A percentile compares a stretch with the other conserved stretches of the same genome.
Conservation (phyloP, 495 filamentous ascomycete species). For the Lentithecium fluviatile region DNA sequence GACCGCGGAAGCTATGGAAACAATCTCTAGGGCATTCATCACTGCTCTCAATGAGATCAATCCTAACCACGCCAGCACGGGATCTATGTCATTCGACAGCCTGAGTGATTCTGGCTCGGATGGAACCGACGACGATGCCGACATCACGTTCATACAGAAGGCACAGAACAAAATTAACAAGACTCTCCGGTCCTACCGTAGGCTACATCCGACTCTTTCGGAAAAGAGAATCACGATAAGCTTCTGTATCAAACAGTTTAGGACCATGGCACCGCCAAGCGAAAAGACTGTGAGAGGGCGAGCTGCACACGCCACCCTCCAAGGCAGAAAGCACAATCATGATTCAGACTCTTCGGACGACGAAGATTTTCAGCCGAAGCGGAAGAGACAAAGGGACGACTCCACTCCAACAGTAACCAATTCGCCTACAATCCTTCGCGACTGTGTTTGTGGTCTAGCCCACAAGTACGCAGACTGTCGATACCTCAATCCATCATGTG, state of each 20-base stretch:
- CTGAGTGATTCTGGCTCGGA: not conserved
- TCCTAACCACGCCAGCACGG: not conserved
- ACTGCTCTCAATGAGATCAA: constrained; percentile 8
- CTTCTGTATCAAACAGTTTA: not conserved
- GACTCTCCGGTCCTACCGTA: not conserved
- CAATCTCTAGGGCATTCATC: not conserved
- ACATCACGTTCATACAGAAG: not conserved
- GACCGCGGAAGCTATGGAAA: not conserved
- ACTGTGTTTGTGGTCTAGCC: not conserved
- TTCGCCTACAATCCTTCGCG: not conserved
- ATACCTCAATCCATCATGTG: not conserved
- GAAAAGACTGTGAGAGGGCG: not conserved
- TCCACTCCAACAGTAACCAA: not conserved
- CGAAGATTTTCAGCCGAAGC: not conserved
- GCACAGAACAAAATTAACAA: not conserved
- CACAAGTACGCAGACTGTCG: not conserved
- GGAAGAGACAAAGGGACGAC: not conserved
- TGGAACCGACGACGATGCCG: not conserved
- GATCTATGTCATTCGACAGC: not conserved
- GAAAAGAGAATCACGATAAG: not conserved
- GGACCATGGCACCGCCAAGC: not conserved
- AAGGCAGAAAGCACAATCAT: not conserved
- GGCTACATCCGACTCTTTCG: not conserved
- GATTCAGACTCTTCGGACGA: not conserved
- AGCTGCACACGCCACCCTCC: not conserved